Base-by-base conservation (phyloP, 192 early-diverging fungal genomes). In the Thamnidium elegans region DNA sequence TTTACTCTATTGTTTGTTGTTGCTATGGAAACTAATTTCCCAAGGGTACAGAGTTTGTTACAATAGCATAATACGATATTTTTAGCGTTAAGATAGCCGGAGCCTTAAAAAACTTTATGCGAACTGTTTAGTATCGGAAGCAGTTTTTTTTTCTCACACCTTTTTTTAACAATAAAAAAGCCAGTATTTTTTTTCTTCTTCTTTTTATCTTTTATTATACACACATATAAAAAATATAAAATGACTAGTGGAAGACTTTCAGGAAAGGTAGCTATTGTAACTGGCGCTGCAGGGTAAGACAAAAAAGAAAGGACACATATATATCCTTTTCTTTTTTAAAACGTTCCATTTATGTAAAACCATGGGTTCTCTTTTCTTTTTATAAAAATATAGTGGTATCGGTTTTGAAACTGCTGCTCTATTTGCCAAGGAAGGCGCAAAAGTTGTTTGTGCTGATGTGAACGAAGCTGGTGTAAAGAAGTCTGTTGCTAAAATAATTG, bases 211-310 rank as follows among this genome's bases (percentile, higher is more conserved):
- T 26, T 26, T 47, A 55, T 34, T 55, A 55, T 17, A 36, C 11
- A 31, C 30, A 36, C 11, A 31, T 14, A 31, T 55, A 55, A 21
- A 34, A 32, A 1, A 36, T 43, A 43, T 1, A 48, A 48, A 48
- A 58, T 58, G 58, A 59, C 58, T 43, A 36, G 58, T 23, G 20
- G 43, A 59, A 59, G 58, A 65, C 66, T 73, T 31, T 23, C 62
- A 13, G 80, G 75, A 36, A 94, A 92, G 75, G 92, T 94, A 17
- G 89, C 88, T 17, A 77, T 94, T 61, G 83, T 94, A 58, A 94
- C 92, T 54, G 92, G 92, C 58, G 89, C 88, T 56, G 89, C 84
- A 65, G 83, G 86, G 90, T 87, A 79, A 73, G 75, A 26, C 20
- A 45, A 34, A 36, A 59, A 15, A 47, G 13, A 50, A 19, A 23